Conservation (phyloP, 148 eudicot genomes). For the Vaccinium vitisidaea region DNA sequence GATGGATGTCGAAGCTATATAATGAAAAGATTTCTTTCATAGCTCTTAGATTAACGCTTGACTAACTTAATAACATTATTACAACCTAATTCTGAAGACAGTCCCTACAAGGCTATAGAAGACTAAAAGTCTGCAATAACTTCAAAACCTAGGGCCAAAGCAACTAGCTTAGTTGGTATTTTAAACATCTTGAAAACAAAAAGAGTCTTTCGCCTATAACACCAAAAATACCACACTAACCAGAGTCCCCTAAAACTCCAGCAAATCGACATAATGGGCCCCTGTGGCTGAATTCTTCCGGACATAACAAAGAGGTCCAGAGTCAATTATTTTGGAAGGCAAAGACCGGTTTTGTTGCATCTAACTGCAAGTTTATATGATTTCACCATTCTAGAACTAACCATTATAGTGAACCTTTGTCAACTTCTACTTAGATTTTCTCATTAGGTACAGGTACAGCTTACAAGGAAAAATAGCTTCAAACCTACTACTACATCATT, state of each 20-base stretch:
- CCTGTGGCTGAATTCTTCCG: not conserved
- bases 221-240: not conserved
- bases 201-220: not conserved
- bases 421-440: not conserved
- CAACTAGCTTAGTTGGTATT: not conserved
- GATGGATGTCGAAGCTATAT: not conserved
- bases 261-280: not conserved
- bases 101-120: not conserved
- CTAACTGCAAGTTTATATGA: not conserved
- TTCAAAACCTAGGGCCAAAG: not conserved
- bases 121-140: not conserved
- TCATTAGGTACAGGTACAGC: not conserved
- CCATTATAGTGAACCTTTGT: not conserved
- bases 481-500: constrained; percentile 3
- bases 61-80: not conserved
- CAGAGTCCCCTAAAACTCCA: not conserved
- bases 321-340: not conserved
- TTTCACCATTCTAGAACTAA: not conserved
- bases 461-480: not conserved
- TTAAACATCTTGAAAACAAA: not conserved
- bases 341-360: not conserved
- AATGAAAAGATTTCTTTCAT: not conserved
- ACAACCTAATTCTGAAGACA: not conserved
- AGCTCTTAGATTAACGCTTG: not conserved
- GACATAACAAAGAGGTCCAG: not conserved